phyloP scores from a whole-genome alignment of 768 basidiomycete genomes.

The Auricularia sp. region DNA sequence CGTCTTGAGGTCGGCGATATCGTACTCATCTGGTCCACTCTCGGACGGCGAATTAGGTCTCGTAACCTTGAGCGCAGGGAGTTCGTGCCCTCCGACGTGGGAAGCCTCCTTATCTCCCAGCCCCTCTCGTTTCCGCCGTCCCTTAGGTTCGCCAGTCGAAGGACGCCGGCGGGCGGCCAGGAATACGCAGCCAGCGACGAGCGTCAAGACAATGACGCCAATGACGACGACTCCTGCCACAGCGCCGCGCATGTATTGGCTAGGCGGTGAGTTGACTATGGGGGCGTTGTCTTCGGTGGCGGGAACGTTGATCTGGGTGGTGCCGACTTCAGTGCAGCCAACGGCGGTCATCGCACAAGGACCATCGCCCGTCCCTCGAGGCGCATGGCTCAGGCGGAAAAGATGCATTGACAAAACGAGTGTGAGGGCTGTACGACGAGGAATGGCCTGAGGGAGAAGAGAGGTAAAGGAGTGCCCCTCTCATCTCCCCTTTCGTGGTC shows the following conservation, averaged over 20 bases:
- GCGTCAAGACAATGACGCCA: neutral
- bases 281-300: neutral
- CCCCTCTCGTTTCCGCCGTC: neutral
- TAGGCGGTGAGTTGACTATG: neutral
- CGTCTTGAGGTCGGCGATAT: neutral
- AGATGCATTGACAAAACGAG: neutral
- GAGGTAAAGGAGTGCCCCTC: neutral
- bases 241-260: neutral
- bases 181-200: neutral
- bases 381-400: neutral
- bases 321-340: constrained; percentile 1
- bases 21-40: neutral
- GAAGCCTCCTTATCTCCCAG: too few species aligned
- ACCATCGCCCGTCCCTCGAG: neutral
- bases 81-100: neutral
- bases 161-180: neutral
- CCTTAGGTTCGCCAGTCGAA: neutral
- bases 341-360: neutral
- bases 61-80: neutral
- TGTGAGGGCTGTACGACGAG: neutral
- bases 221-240: neutral
- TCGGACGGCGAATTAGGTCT: neutral
- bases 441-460: neutral
- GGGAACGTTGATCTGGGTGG: neutral
- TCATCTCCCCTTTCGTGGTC: neutral